Base-by-base conservation (phyloP, 2,329 filamentous ascomycete genomes). In the Beauveria sp. region DNA sequence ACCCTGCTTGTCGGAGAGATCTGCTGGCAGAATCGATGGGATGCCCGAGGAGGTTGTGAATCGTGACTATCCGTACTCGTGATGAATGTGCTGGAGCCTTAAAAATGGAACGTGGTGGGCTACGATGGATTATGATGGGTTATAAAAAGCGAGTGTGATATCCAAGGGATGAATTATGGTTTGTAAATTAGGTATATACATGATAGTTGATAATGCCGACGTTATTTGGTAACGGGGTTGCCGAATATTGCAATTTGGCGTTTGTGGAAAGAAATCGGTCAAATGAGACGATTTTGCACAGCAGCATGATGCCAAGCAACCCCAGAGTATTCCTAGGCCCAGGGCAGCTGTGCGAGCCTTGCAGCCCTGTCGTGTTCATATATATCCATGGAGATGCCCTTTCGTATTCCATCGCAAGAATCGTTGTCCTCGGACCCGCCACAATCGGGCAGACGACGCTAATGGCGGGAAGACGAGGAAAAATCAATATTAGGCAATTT, bases 401-500 rank as follows among this genome's bases (percentile, higher is more conserved):
- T 26, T 44, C 53, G 53, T 55, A 55, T 55, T 46, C 28, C 16
- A n/a, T 22, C 14, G 14, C n/a, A 20, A n/a, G 16, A 30, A 37
- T 37, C 14, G 5, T 37, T 37, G 12, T 37, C 34, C 12, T 37
- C 34, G 34, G 55, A 26, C 55, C 54, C 54, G 54, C 43, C 28
- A 24, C 18, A 47, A 48, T 56, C 43, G 43, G 43, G 6, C 7
- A 5, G 37, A 46, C 22, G n/a, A 56, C 43, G 54, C 54, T 48
- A 48, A 40, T 16, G 20, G 14, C 22, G n/a, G 28, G 30, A 30
- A 46, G 55, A 20, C 37, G 44, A 30, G 55, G 5, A 26, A 22
- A 34, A 46, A 26, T 16, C 37, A 54, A 60, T 60, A 60, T 60
- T 60, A 48, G 50, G 50, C 57, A 60, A 60, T 60, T 60, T 60